Base-by-base conservation (phyloP, 352 stramenopile genomes). In the Elongisporangium prolatum region DNA sequence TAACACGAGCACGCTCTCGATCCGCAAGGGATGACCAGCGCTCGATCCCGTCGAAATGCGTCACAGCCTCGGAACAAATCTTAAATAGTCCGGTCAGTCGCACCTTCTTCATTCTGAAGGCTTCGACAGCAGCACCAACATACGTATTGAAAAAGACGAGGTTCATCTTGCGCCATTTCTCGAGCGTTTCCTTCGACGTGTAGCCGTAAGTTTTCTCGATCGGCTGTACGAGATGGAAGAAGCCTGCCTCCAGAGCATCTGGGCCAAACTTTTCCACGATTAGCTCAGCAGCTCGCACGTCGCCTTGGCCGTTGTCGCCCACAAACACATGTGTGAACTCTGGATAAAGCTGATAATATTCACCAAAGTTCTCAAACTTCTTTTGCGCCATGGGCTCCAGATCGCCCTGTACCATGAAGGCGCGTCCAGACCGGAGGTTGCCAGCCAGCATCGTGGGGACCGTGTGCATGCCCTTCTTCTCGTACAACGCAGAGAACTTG, bases 261-360 rank as follows among this genome's bases (percentile, higher is more conserved):
- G 68, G 59, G 9, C 75, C 82, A 58, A 83, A 93, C 56, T 85
- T 84, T 28, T 96, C 80, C 17, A 85, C 67, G 40, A 96, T 97
- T 51, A 97, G 65, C 61, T 98, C 88, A 0, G 91, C 91, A 4
- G 93, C 89, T n/a, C 88, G 82, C 10, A 97, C 83, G 47, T 98
- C 93, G 21, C 85, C 91, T 75, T 98, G 93, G 13, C 90, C 97
- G 60, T 99, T 99, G 77, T 99, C 97, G 5, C 96, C 97, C 37
- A 99, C 89, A 70, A 99, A 99, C 13, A 99, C 89, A 69, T 98
- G 95, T 56, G 89, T 96, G 69, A 98, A 99, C 74, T 99, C 97
- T 1, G 97, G 97, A 68, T 99, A 99, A 25, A 99, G 87, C 52
- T 94, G 89, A 22, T 98, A 97, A 66, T 98, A 99, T 67, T 98